phyloP scores from a whole-genome alignment of 148 eudicot genomes.

The Dianthus caryophyllus region DNA sequence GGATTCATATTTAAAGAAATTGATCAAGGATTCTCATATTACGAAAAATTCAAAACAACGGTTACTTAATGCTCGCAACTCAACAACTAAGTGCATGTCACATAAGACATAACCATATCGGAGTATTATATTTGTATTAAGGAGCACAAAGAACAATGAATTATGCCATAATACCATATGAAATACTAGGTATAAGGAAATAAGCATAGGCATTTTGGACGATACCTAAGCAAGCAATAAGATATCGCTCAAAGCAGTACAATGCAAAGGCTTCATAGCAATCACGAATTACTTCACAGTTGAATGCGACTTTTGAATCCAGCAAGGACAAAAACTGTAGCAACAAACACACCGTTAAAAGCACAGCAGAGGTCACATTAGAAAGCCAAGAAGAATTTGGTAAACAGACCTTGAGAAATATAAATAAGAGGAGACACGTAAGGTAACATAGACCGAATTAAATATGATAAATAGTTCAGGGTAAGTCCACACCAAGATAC shows the following conservation, averaged over 20 bases:
- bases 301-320: conserved; percentile 84
- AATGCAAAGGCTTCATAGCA: conserved; percentile 99
- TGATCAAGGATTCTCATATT: no score
- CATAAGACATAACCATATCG: no score
- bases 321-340: conserved; percentile 70
- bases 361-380: not conserved
- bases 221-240: conserved; percentile 95
- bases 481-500: no score
- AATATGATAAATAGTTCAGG: not conserved
- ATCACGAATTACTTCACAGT: conserved; percentile 86
- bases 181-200: not conserved
- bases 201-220: conserved; percentile 4
- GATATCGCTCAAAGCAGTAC: conserved; percentile 98
- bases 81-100: not conserved
- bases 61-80: no score
- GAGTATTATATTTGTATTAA: no score
- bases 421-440: not conserved
- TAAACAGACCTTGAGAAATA: not conserved
- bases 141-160: no score
- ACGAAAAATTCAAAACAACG: no score
- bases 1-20: not conserved
- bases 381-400: not conserved
- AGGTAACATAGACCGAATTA: not conserved
- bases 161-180: not conserved
- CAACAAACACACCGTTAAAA: conserved; percentile 14